A percentile compares a stretch with the other conserved stretches of the same genome.
Evolutionary conservation across 805 yeast genomes (phyloP).

Genomic region (Candida easanensis): DNA sequence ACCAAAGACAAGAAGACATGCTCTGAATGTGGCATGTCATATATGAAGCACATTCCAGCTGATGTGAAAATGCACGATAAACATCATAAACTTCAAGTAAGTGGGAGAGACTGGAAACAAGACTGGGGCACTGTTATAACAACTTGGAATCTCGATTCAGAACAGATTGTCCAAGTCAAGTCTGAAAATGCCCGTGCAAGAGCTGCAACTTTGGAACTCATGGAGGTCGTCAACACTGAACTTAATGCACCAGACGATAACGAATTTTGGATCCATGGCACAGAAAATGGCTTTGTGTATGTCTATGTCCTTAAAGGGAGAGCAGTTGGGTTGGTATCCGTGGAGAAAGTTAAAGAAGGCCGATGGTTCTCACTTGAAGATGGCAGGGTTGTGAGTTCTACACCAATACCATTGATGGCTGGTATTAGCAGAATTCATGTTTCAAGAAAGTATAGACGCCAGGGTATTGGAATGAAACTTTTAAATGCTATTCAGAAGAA

Average conservation of each 20-base stretch:
- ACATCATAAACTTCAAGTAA: slow-evolving; percentile 43
- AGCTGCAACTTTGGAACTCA: slow-evolving; percentile 35
- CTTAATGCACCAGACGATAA: slow-evolving; percentile 57
- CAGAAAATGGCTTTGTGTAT: slow-evolving; percentile 43
- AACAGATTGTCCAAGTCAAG: slow-evolving; percentile 36
- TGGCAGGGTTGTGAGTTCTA: slow-evolving; percentile 47
- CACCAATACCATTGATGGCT: slow-evolving; percentile 36
- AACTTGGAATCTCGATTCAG: slow-evolving; percentile 13
- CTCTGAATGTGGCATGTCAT: slow-evolving; percentile 53
- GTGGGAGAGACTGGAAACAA: slow-evolving; percentile 49
- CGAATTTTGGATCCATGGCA: slow-evolving; percentile 34
- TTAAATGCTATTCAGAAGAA: slow-evolving; percentile 41
- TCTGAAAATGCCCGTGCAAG: slow-evolving; percentile 32
- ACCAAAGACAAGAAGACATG: slow-evolving; percentile 35
- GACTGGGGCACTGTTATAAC: slow-evolving; percentile 31
- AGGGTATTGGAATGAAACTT: slow-evolving; percentile 47
- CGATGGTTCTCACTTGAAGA: slow-evolving; percentile 60
- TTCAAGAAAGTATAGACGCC: slow-evolving; percentile 41
- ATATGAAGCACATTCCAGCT: slow-evolving; percentile 35
- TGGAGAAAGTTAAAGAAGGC: slow-evolving; percentile 45
- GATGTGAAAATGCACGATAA: slow-evolving; percentile 48
- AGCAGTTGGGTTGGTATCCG: slow-evolving; percentile 56
- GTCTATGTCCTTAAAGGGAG: slow-evolving; percentile 42
- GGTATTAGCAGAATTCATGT: slow-evolving; percentile 54
- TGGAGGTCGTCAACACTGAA: slow-evolving; percentile 56